A percentile compares a stretch with the other conserved stretches of the same genome.
Evolutionary conservation across 2,329 filamentous ascomycete species (phyloP).

Genomic region (Colletotrichum sp.): DNA sequence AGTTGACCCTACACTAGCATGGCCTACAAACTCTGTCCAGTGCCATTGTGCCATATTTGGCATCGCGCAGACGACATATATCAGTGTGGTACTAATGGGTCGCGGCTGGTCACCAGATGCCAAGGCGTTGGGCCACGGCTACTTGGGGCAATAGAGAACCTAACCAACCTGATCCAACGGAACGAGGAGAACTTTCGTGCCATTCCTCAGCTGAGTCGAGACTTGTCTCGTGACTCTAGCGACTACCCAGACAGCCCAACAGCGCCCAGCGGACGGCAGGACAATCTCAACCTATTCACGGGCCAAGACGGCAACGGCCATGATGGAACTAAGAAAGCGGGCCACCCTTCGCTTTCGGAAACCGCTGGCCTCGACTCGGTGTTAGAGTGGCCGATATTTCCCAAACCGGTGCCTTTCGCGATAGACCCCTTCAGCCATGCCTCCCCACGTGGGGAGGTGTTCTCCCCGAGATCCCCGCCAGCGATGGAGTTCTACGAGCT

Average conservation of each 20-base stretch:
- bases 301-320: not conserved
- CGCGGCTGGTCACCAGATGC: not conserved
- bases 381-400: conserved; percentile 17
- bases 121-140: conserved; percentile 15
- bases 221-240: conserved; percentile 11
- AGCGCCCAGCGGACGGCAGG: not conserved
- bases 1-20: not conserved
- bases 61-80: not conserved
- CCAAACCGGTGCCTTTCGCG: conserved; percentile 17
- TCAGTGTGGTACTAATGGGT: not conserved
- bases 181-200: conserved; percentile 19
- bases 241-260: conserved; percentile 16
- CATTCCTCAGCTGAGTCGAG: conserved; percentile 16
- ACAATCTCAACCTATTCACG: not conserved
- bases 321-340: not conserved
- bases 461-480: conserved; percentile 6
- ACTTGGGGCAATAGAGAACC: conserved; percentile 14
- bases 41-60: not conserved
- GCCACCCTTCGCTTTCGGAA: not conserved
- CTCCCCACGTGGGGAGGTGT: conserved; percentile 1
- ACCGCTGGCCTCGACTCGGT: conserved; percentile 18
- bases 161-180: conserved; percentile 18
- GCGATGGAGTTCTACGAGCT: conserved; percentile 19
- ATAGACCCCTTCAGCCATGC: conserved; percentile 8
- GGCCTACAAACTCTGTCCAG: not conserved